Evolutionary conservation across 768 basidiomycete genomes (phyloP).

Genomic region (Pleurotus cornucopiae): DNA sequence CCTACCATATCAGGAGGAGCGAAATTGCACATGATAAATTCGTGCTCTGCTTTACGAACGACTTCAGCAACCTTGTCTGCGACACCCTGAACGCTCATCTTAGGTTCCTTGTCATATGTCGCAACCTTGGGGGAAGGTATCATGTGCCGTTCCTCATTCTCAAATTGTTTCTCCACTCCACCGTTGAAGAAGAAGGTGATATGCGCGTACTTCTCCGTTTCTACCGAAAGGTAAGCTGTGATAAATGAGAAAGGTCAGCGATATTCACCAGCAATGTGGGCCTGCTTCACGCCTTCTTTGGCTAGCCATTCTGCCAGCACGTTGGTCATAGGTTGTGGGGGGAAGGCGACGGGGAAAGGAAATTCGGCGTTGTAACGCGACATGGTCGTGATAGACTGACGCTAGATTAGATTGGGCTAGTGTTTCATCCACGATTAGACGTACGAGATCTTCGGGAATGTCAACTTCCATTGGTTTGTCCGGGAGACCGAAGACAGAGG

Average conservation of each 20-base stretch:
- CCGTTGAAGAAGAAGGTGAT: conserved; percentile 99
- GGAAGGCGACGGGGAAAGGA: conserved; percentile 87
- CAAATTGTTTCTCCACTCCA: conserved; percentile 90
- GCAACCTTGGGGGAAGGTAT: conserved; percentile 91
- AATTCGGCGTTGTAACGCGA: conserved; percentile 89
- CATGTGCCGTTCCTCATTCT: conserved; percentile 79
- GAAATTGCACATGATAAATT: conserved; percentile 98
- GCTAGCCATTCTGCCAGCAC: conserved; percentile 91
- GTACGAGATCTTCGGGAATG: conserved; percentile 75
- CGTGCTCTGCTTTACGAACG: conserved; percentile 61
- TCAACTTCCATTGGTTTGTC: conserved; percentile 83
- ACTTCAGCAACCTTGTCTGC: conserved; percentile 92
- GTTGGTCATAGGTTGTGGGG: conserved; percentile 92
- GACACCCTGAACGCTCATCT: conserved; percentile 86
- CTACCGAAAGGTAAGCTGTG: conserved; percentile 27
- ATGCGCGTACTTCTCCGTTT: conserved; percentile 98
- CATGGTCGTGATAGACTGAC: conserved; percentile 87
- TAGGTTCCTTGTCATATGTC: conserved; percentile 88
- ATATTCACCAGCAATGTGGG: conserved; percentile 74
- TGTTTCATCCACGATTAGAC: conserved; percentile 18
- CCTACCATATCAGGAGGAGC: conserved; percentile 93
- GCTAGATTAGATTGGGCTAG: not conserved
- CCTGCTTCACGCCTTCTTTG: conserved; percentile 76
- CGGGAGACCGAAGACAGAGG: conserved; percentile 71
- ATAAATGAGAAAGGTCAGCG: not conserved